A percentile compares a stretch with the other conserved stretches of the same genome.
Conservation (phyloP, 2,329 filamentous ascomycete genomes). For the Malbranchea cinnamomea region DNA sequence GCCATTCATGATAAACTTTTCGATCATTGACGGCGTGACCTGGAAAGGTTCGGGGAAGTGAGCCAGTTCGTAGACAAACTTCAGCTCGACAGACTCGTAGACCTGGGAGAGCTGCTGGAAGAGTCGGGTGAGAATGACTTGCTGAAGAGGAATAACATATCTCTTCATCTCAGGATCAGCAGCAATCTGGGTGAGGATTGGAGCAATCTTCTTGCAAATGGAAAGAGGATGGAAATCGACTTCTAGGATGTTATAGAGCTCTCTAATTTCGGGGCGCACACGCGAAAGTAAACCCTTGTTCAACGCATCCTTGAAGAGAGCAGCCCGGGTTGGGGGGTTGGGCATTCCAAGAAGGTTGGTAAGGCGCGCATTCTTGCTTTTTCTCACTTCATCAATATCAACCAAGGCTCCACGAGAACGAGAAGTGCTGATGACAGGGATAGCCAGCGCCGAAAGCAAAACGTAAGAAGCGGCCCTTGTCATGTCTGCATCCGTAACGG, state of each 20-base stretch:
- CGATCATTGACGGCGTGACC: slow-evolving; percentile 76
- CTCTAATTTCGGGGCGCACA: slow-evolving; percentile 83
- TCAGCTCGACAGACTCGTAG: slow-evolving; percentile 91
- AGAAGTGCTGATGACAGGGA: slow-evolving; percentile 96
- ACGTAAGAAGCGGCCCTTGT: slow-evolving; percentile 94
- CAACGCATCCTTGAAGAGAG: slow-evolving; percentile 87
- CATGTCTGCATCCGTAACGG: slow-evolving; percentile 75
- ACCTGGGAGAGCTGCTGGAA: slow-evolving; percentile 99
- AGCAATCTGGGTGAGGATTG: slow-evolving; percentile 85
- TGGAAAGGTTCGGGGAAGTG: slow-evolving; percentile 95
- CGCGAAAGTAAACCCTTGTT: slow-evolving; percentile 91
- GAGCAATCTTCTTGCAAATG: slow-evolving; percentile 98
- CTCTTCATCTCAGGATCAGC: slow-evolving; percentile 92
- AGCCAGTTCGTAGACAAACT: slow-evolving; percentile 84
- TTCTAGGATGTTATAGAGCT: slow-evolving; percentile 96
- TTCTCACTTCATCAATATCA: slow-evolving; percentile 90
- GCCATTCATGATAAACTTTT: slow-evolving; percentile 99
- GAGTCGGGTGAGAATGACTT: slow-evolving; percentile 92
- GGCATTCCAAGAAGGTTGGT: slow-evolving; percentile 93
- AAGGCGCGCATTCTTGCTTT: slow-evolving; percentile 96
- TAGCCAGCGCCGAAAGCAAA: slow-evolving; percentile 85
- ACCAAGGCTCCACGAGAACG: slow-evolving; percentile 90
- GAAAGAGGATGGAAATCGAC: slow-evolving; percentile 98
- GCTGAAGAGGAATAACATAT: slow-evolving; percentile 88
- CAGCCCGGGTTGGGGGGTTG: slow-evolving; percentile 71